These are phyloP conservation scores for Brettanomyces naardenensis DNA, from an alignment of 805 yeast species.

Conservation along the genomic window DNA sequence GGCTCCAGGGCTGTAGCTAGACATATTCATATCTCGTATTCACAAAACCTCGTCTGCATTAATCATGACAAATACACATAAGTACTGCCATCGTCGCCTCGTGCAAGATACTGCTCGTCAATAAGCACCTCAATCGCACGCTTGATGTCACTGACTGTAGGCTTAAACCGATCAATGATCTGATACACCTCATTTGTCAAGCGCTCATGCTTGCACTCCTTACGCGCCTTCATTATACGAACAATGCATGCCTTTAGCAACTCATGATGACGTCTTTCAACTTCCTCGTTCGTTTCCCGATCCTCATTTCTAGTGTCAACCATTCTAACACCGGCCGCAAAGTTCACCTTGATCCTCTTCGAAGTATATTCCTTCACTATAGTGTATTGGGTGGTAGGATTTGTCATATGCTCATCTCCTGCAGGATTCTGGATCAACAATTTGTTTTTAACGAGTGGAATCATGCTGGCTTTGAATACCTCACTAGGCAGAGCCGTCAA, in stretches of 20 bases:
- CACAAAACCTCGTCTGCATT: too few species aligned
- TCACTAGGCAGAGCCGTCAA: constrained; percentile 61
- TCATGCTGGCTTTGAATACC: constrained; percentile 65
- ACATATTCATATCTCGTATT: too few species aligned
- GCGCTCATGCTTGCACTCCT: constrained; percentile 67
- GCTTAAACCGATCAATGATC: constrained; percentile 78
- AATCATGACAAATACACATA: constrained; percentile 78
- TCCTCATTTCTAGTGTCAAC: constrained; percentile 63
- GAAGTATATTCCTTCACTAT: constrained; percentile 78
- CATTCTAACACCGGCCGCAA: constrained; percentile 33
- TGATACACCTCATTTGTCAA: constrained; percentile 83
- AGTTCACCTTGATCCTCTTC: constrained; percentile 75
- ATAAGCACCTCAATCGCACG: constrained; percentile 77
- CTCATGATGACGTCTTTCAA: constrained; percentile 49
- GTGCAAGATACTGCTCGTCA: constrained; percentile 76
- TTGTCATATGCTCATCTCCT: constrained; percentile 43
- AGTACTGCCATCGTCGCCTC: constrained; percentile 60
- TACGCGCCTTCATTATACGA: constrained; percentile 92
- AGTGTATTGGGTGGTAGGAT: constrained; percentile 53
- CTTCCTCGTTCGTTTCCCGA: constrained; percentile 75
- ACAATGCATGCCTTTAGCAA: constrained; percentile 90
- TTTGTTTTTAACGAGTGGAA: constrained; percentile 73
- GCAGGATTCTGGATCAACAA: constrained; percentile 61
- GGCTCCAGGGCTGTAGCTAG: too few species aligned
- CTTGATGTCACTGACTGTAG: constrained; percentile 80